phyloP scores from a whole-genome alignment of 495 filamentous ascomycete species.

The Astrothelium subdiscretum region DNA sequence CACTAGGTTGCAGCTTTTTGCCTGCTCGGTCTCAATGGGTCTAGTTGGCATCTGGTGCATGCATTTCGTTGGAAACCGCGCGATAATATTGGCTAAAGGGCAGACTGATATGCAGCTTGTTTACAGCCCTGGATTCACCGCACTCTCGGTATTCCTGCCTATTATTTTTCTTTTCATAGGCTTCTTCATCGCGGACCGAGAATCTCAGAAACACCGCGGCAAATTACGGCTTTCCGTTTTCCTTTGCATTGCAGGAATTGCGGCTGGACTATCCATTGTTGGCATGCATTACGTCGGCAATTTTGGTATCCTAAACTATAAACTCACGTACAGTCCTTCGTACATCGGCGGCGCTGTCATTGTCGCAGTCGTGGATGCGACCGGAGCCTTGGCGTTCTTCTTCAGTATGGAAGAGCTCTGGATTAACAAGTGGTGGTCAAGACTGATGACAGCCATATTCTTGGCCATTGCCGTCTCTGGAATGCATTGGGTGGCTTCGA shows the following conservation, averaged over 20 bases:
- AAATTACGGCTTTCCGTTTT: slow-evolving; percentile 28
- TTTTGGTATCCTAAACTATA: slow-evolving; percentile 69
- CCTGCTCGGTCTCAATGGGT: slow-evolving; percentile 66
- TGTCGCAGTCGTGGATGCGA: slow-evolving; percentile 61
- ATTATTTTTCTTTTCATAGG: slow-evolving; percentile 60
- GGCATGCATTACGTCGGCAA: slow-evolving; percentile 91
- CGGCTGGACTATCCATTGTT: slow-evolving; percentile 62
- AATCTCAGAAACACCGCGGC: slow-evolving; percentile 22
- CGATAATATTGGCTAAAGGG: slow-evolving; percentile 56
- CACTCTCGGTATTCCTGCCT: slow-evolving; percentile 70
- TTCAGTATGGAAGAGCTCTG: slow-evolving; percentile 66
- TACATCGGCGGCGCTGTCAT: slow-evolving; percentile 58
- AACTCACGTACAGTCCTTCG: slow-evolving; percentile 39
- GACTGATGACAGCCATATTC: slow-evolving; percentile 50
- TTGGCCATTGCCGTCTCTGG: slow-evolving; percentile 66
- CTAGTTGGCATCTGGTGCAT: slow-evolving; percentile 74
- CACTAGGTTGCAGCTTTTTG: slow-evolving; percentile 55
- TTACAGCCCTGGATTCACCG: slow-evolving; percentile 63
- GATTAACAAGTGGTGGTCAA: slow-evolving; percentile 68
- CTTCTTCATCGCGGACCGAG: slow-evolving; percentile 46
- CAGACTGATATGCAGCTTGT: slow-evolving; percentile 51
- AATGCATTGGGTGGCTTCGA: slow-evolving; percentile 78
- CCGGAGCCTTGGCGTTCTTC: slow-evolving; percentile 57
- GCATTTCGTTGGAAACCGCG: slow-evolving; percentile 80
- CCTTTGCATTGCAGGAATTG: slow-evolving; percentile 43